Conservation (phyloP, 805 yeast genomes). For the Candida endomychidarum region DNA sequence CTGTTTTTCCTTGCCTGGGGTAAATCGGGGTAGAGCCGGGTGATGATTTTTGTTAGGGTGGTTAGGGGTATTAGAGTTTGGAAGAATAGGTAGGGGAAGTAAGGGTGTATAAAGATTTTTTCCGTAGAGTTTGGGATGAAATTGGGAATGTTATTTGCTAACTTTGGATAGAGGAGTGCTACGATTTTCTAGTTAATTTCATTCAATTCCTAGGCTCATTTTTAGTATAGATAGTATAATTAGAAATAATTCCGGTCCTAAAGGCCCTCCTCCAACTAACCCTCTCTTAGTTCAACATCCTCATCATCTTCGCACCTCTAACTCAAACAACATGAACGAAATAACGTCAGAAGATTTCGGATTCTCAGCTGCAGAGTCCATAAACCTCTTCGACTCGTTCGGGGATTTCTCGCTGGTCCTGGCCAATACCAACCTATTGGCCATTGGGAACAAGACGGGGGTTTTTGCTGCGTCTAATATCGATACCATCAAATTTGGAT, state of each 20-base stretch:
- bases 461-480: slow-evolving; percentile 35
- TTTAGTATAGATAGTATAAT: too few relatives aligned
- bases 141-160: too few relatives aligned
- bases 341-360: slow-evolving; percentile 38
- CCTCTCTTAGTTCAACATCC: too few relatives aligned
- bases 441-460: slow-evolving; percentile 25
- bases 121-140: too few relatives aligned
- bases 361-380: slow-evolving; percentile 28
- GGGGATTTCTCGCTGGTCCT: slow-evolving; percentile 21
- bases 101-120: too few relatives aligned
- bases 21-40: too few relatives aligned
- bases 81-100: not conserved
- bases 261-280: too few relatives aligned
- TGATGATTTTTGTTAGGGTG: too few relatives aligned
- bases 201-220: too few relatives aligned
- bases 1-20: slow-evolving; percentile 3
- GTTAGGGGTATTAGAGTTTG: not conserved
- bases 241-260: too few relatives aligned
- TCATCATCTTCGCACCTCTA: not conserved
- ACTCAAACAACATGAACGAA: slow-evolving; percentile 16
- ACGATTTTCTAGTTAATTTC: too few relatives aligned
- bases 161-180: too few relatives aligned
- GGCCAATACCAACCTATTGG: slow-evolving; percentile 26
- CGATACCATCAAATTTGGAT: slow-evolving; percentile 26
- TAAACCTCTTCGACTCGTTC: slow-evolving; percentile 22